A percentile compares a stretch with the other conserved stretches of the same genome.
Evolutionary conservation across 768 basidiomycete genomes (phyloP).

Genomic region (Leccinum sublutescens): DNA sequence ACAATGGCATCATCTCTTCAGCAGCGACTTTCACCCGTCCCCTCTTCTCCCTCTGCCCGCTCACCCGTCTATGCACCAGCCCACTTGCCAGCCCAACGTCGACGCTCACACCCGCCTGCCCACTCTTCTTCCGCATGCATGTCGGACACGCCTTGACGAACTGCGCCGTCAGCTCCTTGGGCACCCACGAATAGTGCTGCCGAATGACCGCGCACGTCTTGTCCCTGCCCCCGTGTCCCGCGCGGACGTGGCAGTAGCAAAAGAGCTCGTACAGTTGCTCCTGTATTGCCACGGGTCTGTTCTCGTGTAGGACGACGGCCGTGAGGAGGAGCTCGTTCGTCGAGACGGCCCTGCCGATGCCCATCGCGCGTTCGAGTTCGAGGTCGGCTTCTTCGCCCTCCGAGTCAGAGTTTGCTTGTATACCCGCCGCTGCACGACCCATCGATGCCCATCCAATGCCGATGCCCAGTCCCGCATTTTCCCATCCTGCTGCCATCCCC

Average conservation of each 20-base stretch:
- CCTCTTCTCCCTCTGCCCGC: background rate
- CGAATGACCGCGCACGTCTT: constrained; percentile 69
- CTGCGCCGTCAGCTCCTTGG: constrained; percentile 76
- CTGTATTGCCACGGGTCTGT: constrained; percentile 69
- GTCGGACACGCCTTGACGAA: constrained; percentile 82
- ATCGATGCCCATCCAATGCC: background rate
- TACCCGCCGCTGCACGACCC: background rate
- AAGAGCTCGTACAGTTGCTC: constrained; percentile 80
- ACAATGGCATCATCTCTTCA: background rate
- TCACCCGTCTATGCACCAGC: constrained; percentile 2
- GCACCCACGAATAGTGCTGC: constrained; percentile 76
- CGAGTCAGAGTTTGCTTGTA: background rate
- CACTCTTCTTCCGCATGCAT: constrained; percentile 51
- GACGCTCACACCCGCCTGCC: constrained; percentile 21
- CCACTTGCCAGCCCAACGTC: background rate
- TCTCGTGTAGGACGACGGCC: constrained; percentile 66
- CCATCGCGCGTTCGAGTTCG: constrained; percentile 20
- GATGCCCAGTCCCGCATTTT: background rate
- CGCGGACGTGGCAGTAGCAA: constrained; percentile 65
- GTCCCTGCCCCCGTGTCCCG: constrained; percentile 75
- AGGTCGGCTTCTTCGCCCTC: constrained; percentile 8
- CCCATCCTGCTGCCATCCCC: background rate
- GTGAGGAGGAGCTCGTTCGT: constrained; percentile 12
- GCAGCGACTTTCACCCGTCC: background rate
- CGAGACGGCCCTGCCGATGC: constrained; percentile 12